Conservation (phyloP, 306 rosid species). For the Comarum palustre region DNA sequence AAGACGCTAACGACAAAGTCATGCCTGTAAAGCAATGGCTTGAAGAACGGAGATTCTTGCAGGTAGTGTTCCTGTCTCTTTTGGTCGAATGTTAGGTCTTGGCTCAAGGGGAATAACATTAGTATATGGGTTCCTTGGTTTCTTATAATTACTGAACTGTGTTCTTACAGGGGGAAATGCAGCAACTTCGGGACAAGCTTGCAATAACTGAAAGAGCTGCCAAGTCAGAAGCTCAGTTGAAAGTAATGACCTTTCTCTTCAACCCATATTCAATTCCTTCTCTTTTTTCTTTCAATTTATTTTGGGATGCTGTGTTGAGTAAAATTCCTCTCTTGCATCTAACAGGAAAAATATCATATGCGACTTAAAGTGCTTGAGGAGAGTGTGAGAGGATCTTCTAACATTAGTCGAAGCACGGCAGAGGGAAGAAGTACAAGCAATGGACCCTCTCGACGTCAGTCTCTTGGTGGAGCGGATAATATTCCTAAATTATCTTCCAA, state of each 20-base stretch:
- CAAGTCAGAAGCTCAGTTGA: slow-evolving; percentile 89
- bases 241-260: slow-evolving; percentile 60
- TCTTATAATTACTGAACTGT: slow-evolving; percentile 20
- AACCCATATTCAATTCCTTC: background rate
- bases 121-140: slow-evolving; percentile 16
- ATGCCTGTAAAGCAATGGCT: slow-evolving; percentile 99
- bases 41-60: slow-evolving; percentile 90
- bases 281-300: background rate
- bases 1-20: slow-evolving; percentile 94
- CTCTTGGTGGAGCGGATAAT: slow-evolving; percentile 93
- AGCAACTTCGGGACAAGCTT: slow-evolving; percentile 95
- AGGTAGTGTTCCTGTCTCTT: slow-evolving; percentile 40
- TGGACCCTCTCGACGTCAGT: slow-evolving; percentile 95
- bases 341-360: slow-evolving; percentile 83
- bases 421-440: slow-evolving; percentile 80
- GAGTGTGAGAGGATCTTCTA: slow-evolving; percentile 79
- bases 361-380: slow-evolving; percentile 95
- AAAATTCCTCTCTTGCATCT: slow-evolving; percentile 20
- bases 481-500: slow-evolving; percentile 66
- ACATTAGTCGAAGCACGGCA: slow-evolving; percentile 63
- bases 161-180: slow-evolving; percentile 91
- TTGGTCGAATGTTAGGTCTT: slow-evolving; percentile 1
- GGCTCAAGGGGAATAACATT: background rate
- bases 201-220: slow-evolving; percentile 79
- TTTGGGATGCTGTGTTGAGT: background rate